Base-by-base conservation (phyloP, 306 rosid species). In the Abrus precatorius region DNA sequence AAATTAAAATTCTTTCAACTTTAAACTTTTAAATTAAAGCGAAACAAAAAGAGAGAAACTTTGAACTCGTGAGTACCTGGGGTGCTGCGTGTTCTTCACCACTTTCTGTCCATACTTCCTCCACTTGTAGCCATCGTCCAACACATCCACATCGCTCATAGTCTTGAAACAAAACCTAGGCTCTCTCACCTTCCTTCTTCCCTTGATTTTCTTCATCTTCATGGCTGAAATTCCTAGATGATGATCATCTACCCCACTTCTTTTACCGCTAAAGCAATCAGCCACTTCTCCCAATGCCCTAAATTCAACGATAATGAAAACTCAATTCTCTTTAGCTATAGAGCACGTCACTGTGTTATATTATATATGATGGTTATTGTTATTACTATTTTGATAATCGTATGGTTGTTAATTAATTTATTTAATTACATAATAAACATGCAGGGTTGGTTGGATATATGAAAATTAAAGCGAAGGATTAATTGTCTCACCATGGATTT, bases 81-180 rank as follows among this genome's bases (percentile, higher is more conserved):
- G 99, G 72, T 96, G 98, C 65, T 96, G 97, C 13, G 99, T 96
- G 97, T 96, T 96, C 89, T 96, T 96, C 0, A 96, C 99, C 14
- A 96, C 99, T 89, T 96, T 96, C 87, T 96, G 99, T 65, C 99
- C 99, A 77, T 96, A 96, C 88, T 96, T 96, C 63, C 99, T 92
- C 99, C 99, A 95, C 57, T 95, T 95, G 92, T 95, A 95, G 45
- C 99, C 99, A 86, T 96, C 99, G 71, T 96, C 99, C 79, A 96
- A 86, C 67, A 96, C 99, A 89, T 96, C 99, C 7, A 96, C 97
- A 48, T 96, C 98, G 60, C 97, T 96, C 92, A 96, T 73, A 14
- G 99, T 96, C 88, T 96, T 93, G 94, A 96, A 96, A 84, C 97
- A 92, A 89, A 96, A 96, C 88, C 99, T 92, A 55, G 99, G 99